Percentiles rank a stretch among this genome's conserved stretches.
Evolutionary conservation across 2,329 filamentous ascomycete genomes (phyloP).

Genomic region (Fusarium sp.): DNA sequence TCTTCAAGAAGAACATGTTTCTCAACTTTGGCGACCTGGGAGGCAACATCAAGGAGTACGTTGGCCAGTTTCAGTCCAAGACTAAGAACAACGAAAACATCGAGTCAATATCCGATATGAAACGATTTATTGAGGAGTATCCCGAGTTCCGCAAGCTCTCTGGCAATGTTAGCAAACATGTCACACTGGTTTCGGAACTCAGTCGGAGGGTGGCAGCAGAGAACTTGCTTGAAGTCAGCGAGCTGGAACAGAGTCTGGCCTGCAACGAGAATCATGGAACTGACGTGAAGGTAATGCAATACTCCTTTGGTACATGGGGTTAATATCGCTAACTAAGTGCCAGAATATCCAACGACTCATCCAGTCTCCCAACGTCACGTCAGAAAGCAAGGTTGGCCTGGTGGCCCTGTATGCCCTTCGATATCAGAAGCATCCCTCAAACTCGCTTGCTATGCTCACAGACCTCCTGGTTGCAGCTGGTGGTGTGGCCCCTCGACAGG

Average conservation of each 20-base stretch:
- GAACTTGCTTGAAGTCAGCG: conserved; percentile 91
- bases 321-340: conserved; percentile 35
- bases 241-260: conserved; percentile 94
- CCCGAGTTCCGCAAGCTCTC: conserved; percentile 97
- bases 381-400: conserved; percentile 85
- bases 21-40: conserved; percentile 96
- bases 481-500: conserved; percentile 76
- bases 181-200: conserved; percentile 92
- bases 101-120: conserved; percentile 98
- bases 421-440: conserved; percentile 86
- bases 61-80: conserved; percentile 96
- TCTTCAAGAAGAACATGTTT: conserved; percentile 99
- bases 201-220: conserved; percentile 87
- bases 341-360: conserved; percentile 87
- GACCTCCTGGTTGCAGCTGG: conserved; percentile 86
- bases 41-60: conserved; percentile 97
- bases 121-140: conserved; percentile 98
- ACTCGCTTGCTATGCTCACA: conserved; percentile 81
- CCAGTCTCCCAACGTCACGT: conserved; percentile 76
- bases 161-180: conserved; percentile 98
- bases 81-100: conserved; percentile 97
- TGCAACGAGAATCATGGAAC: conserved; percentile 94
- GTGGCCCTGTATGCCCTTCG: conserved; percentile 95
- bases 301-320: neutral
- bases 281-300: conserved; percentile 84